phyloP scores from a whole-genome alignment of 164 flowering plant genomes.

The Cinnamomum micranthum region DNA sequence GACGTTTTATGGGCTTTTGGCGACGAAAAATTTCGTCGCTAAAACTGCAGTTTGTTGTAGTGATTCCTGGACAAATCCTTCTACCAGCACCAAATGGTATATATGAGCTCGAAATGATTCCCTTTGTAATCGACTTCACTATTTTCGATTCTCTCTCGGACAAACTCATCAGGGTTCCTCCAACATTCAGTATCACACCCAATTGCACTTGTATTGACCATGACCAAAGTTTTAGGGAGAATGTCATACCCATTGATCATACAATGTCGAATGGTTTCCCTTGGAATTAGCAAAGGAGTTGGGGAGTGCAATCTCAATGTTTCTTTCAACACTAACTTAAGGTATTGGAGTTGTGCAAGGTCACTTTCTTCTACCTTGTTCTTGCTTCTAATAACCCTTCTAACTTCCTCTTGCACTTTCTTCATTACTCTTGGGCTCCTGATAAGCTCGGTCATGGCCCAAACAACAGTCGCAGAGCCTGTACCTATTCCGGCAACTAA shows the following conservation, averaged over 20 bases:
- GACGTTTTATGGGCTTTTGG: too few species aligned
- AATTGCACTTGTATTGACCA: neutral
- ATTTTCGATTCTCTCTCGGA: neutral
- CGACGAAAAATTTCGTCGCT: too few species aligned
- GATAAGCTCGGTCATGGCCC: conserved; percentile 14
- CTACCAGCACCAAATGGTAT: neutral
- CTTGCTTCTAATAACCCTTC: neutral
- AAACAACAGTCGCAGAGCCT: conserved; percentile 3
- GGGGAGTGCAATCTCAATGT: conserved; percentile 3
- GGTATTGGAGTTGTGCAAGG: conserved; percentile 2
- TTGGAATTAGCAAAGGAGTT: neutral
- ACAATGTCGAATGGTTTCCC: neutral
- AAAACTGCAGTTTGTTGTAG: too few species aligned
- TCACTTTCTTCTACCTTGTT: conserved; percentile 15
- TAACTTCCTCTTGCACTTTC: conserved; percentile 18
- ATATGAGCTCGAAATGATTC: neutral
- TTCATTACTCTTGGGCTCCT: conserved; percentile 28
- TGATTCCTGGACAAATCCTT: neutral
- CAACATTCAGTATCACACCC: neutral
- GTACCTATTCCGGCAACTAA: conserved; percentile 14
- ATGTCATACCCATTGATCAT: conserved; percentile 2
- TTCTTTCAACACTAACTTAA: neutral
- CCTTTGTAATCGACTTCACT: conserved; percentile 2
- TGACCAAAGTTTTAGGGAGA: neutral
- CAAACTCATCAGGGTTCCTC: neutral